These are phyloP conservation scores for Hypsizygus marmoreus DNA, from an alignment of 768 basidiomycete genomes.

Conservation along the genomic window DNA sequence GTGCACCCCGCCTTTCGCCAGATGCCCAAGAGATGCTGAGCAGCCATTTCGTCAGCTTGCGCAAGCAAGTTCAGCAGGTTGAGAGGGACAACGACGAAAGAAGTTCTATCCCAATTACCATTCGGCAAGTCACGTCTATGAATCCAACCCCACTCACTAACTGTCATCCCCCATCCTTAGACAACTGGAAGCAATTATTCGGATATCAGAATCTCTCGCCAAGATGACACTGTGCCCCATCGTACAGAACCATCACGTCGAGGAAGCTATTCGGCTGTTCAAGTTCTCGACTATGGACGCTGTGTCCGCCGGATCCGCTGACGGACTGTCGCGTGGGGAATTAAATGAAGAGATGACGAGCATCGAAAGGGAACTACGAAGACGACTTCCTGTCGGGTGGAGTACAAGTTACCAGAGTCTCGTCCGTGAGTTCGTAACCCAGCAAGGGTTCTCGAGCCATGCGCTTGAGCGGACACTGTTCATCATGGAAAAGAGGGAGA, in stretches of 20 bases:
- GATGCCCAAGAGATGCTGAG: slow-evolving; percentile 97
- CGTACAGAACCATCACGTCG: slow-evolving; percentile 92
- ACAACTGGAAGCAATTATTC: slow-evolving; percentile 98
- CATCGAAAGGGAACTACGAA: slow-evolving; percentile 85
- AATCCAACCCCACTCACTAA: neutral
- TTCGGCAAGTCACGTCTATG: slow-evolving; percentile 63
- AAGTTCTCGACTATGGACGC: slow-evolving; percentile 99
- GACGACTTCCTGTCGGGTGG: slow-evolving; percentile 92
- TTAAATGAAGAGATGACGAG: slow-evolving; percentile 90
- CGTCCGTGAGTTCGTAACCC: slow-evolving; percentile 89
- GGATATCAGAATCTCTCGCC: slow-evolving; percentile 95
- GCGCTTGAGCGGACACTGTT: slow-evolving; percentile 90
- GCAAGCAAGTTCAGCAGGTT: slow-evolving; percentile 93
- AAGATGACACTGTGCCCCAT: slow-evolving; percentile 88
- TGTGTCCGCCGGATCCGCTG: slow-evolving; percentile 90
- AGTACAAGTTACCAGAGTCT: slow-evolving; percentile 95
- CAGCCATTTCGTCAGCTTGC: slow-evolving; percentile 89
- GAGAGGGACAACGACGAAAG: slow-evolving; percentile 97
- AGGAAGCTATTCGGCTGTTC: slow-evolving; percentile 97
- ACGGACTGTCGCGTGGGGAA: slow-evolving; percentile 89
- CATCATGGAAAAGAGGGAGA: slow-evolving; percentile 92
- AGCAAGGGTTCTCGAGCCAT: slow-evolving; percentile 88
- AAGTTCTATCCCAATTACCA: slow-evolving; percentile 96
- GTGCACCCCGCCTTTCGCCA: slow-evolving; percentile 89
- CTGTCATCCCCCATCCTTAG: slow-evolving; percentile 28